Evolutionary conservation across 441 rosid genomes (phyloP).

Genomic region (Raphanus hybrid): DNA sequence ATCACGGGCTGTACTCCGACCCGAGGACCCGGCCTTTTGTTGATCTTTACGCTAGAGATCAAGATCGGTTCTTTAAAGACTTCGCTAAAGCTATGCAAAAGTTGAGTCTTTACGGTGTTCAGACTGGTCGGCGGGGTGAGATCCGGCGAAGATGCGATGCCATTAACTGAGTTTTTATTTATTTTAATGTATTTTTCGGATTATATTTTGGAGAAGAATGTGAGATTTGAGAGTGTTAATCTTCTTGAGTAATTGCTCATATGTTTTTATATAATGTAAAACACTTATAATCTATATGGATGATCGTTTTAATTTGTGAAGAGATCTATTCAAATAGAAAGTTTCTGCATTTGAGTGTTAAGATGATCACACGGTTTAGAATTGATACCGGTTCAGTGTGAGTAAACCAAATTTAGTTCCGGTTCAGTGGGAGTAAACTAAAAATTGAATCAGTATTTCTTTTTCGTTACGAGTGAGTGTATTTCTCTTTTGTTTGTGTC

Average conservation of each 20-base stretch:
- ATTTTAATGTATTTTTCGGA: neutral
- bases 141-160: conserved; percentile 74
- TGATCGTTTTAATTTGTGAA: neutral
- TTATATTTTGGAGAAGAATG: conserved; percentile 17
- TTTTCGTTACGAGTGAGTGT: neutral
- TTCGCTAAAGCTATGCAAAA: conserved; percentile 68
- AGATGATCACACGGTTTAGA: neutral
- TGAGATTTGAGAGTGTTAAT: conserved; percentile 28
- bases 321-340: neutral
- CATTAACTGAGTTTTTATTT: conserved; percentile 49
- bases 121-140: conserved; percentile 75
- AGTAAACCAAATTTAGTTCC: conserved; percentile 2
- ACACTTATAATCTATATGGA: conserved; percentile 19
- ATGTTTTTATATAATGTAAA: conserved; percentile 28
- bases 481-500: neutral
- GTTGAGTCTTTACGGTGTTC: conserved; percentile 58
- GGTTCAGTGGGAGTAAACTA: conserved; percentile 9
- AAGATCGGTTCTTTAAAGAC: conserved; percentile 54
- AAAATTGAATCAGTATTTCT: neutral
- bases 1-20: conserved; percentile 57
- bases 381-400: conserved; percentile 2
- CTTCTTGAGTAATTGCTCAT: conserved; percentile 20
- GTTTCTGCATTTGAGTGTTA: neutral
- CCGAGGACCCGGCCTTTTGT: conserved; percentile 58
- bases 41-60: conserved; percentile 58